Conservation (phyloP, 257 asterid genomes). For the Forsythia viridissima region DNA sequence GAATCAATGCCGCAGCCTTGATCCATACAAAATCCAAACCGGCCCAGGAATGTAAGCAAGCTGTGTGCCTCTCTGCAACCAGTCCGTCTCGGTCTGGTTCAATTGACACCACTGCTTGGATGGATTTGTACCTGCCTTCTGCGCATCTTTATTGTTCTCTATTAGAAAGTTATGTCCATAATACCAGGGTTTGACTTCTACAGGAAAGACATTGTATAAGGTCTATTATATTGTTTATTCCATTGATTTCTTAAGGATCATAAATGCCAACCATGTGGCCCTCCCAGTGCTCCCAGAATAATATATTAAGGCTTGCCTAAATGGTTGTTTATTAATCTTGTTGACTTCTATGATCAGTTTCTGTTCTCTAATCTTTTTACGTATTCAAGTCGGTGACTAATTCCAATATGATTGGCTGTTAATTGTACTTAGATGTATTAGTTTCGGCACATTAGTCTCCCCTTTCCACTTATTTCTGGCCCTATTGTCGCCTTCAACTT, state of each 20-base stretch:
- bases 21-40: not conserved
- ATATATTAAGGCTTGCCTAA: conserved; percentile 3
- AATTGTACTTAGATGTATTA: conserved; percentile 13
- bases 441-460: conserved; percentile 13
- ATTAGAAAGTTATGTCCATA: conserved; percentile 16
- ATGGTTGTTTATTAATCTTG: conserved; percentile 6
- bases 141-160: not conserved
- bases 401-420: conserved; percentile 5
- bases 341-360: conserved; percentile 31
- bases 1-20: too few species aligned
- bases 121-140: not conserved
- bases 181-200: conserved; percentile 29
- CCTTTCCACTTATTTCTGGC: conserved; percentile 22
- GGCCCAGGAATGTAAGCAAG: not conserved
- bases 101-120: not conserved
- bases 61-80: not conserved
- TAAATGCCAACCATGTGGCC: conserved; percentile 16
- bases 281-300: not conserved
- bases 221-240: not conserved
- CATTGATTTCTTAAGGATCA: not conserved
- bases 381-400: conserved; percentile 15
- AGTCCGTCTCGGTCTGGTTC: not conserved
- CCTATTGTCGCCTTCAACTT: not conserved
- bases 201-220: conserved; percentile 1
- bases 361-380: conserved; percentile 13